phyloP scores from a whole-genome alignment of 148 eudicot genomes.

The Vaccinium macrocarpon region DNA sequence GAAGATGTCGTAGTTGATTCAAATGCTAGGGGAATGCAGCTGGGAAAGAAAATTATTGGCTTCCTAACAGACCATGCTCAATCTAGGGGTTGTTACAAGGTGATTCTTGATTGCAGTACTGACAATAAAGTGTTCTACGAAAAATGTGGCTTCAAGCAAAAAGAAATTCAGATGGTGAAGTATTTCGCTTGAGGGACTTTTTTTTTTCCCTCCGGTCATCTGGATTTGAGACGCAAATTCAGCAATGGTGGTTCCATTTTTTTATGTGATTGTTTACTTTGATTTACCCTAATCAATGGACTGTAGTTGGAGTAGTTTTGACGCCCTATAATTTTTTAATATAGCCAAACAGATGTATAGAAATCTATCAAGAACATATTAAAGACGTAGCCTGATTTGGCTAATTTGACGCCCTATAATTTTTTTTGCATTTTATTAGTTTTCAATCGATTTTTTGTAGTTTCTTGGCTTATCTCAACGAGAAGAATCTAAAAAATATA shows the following conservation, averaged over 20 bases:
- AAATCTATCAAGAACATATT: not conserved
- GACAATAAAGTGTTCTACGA: conserved; percentile 63
- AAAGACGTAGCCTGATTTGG: too few relatives aligned
- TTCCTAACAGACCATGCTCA: conserved; percentile 64
- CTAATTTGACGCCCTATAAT: too few relatives aligned
- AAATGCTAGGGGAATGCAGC: conserved; percentile 54
- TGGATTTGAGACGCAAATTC: not conserved
- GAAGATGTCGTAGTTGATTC: conserved; percentile 91
- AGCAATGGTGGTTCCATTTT: not conserved
- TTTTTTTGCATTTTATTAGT: too few relatives aligned
- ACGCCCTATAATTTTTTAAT: too few relatives aligned
- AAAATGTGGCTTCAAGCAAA: conserved; percentile 77
- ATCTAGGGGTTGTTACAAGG: conserved; percentile 81
- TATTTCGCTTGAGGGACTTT: conserved; percentile 45
- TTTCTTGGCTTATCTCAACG: too few relatives aligned
- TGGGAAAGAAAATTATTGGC: conserved; percentile 68
- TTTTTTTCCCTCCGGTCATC: not conserved
- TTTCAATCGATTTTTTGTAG: too few relatives aligned
- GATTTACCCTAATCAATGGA: too few relatives aligned
- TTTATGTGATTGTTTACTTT: too few relatives aligned
- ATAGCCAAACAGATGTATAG: not conserved
- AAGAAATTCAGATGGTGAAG: conserved; percentile 83
- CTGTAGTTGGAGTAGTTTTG: too few relatives aligned
- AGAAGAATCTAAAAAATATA: too few relatives aligned
- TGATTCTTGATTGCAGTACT: conserved; percentile 73